Conservation (phyloP, 1,284 basidiomycete genomes). For the Ustilago cynodontis region DNA sequence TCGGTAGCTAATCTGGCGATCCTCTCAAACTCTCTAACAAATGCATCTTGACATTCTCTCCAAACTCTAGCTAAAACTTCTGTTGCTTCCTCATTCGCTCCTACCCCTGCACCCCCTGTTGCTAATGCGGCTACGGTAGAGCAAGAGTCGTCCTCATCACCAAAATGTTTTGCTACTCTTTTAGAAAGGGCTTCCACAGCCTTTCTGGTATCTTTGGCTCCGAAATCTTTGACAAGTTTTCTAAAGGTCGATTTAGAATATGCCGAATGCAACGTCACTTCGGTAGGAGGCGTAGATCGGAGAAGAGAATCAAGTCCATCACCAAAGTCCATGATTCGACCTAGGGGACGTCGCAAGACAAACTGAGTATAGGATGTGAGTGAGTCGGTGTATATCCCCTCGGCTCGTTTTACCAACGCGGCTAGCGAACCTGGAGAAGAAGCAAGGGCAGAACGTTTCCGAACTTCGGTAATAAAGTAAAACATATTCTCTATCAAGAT, state of each 20-base stretch:
- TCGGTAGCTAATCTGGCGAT: slow-evolving; percentile 37
- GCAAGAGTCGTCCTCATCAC: slow-evolving; percentile 73
- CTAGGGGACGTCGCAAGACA: slow-evolving; percentile 85
- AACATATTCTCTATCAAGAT: slow-evolving; percentile 98
- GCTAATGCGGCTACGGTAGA: background rate
- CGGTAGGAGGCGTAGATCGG: slow-evolving; percentile 82
- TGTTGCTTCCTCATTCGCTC: background rate
- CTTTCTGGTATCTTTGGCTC: slow-evolving; percentile 86
- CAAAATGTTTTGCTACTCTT: slow-evolving; percentile 94
- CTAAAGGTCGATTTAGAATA: slow-evolving; percentile 84
- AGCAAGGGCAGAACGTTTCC: slow-evolving; percentile 73
- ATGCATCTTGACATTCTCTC: slow-evolving; percentile 51
- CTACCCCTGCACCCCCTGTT: background rate
- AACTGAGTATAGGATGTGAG: slow-evolving; percentile 86
- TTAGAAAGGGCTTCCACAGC: slow-evolving; percentile 85
- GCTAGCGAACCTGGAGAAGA: slow-evolving; percentile 71
- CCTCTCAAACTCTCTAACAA: slow-evolving; percentile 46
- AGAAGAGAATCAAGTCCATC: slow-evolving; percentile 89
- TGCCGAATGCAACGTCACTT: slow-evolving; percentile 81
- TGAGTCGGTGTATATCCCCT: slow-evolving; percentile 88
- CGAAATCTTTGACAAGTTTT: slow-evolving; percentile 87
- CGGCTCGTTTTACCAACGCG: slow-evolving; percentile 80
- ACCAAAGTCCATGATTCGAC: slow-evolving; percentile 92
- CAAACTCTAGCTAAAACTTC: slow-evolving; percentile 55
- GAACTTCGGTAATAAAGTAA: slow-evolving; percentile 84